phyloP scores from a whole-genome alignment of 306 rosid genomes.

The Quercus ilex region DNA sequence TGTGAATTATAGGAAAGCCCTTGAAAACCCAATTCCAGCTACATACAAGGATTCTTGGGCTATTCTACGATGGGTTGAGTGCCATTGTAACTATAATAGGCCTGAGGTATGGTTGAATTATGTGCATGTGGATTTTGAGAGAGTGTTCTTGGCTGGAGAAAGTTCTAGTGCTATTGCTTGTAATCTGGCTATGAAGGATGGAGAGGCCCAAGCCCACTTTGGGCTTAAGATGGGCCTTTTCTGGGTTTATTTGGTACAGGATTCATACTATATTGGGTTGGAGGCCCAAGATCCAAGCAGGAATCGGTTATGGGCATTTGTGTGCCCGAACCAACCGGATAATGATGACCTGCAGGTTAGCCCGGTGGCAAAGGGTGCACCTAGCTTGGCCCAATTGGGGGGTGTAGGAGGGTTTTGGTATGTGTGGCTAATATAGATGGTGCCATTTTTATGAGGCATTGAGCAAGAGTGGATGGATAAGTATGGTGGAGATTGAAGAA shows the following conservation, averaged over 20 bases:
- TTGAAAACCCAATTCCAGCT: constrained; percentile 32
- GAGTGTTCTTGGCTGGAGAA: constrained; percentile 29
- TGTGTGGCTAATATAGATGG: constrained; percentile 39
- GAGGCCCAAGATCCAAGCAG: constrained; percentile 10
- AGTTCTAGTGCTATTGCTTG: constrained; percentile 28
- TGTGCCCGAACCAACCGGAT: constrained; percentile 21
- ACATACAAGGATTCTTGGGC: constrained; percentile 33
- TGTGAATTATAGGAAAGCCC: constrained; percentile 28
- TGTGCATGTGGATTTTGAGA: constrained; percentile 22
- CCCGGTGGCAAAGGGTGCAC: constrained; percentile 29
- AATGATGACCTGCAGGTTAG: constrained; percentile 26
- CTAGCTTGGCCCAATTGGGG: constrained; percentile 31
- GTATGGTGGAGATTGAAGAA: constrained; percentile 30
- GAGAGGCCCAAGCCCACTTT: neutral
- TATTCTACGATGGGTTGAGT: constrained; percentile 27
- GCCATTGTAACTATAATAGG: constrained; percentile 17
- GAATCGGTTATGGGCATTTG: constrained; percentile 22
- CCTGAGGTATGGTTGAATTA: constrained; percentile 35
- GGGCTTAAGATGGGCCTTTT: constrained; percentile 17
- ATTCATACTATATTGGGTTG: constrained; percentile 18
- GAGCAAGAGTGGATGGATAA: constrained; percentile 31
- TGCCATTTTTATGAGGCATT: constrained; percentile 25
- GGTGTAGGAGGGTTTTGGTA: constrained; percentile 33
- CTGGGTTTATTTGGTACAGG: constrained; percentile 28
- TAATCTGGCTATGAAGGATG: constrained; percentile 19